Conservation (phyloP, 768 basidiomycete genomes). For the Mycena leptocephala region DNA sequence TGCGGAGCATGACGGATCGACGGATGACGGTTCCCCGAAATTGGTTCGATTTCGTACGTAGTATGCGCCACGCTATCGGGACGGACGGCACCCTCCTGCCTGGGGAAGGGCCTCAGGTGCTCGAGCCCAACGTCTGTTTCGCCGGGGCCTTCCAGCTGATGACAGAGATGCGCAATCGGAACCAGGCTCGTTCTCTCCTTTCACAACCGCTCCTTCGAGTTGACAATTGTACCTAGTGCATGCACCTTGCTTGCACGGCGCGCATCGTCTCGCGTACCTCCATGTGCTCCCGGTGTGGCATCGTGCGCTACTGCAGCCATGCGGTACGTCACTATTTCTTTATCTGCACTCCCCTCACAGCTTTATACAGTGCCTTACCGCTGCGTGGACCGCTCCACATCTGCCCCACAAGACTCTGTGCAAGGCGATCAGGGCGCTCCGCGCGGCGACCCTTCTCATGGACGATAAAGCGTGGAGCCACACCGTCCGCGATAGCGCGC, state of each 20-base stretch:
- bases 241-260: conserved; percentile 7
- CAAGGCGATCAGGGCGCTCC: conserved; percentile 16
- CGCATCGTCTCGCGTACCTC: conserved; percentile 1
- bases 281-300: conserved; percentile 13
- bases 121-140: neutral
- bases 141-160: conserved; percentile 2
- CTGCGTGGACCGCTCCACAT: conserved; percentile 18
- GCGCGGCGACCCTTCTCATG: conserved; percentile 2
- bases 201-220: neutral
- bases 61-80: neutral
- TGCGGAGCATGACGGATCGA: neutral
- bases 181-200: conserved; percentile 12
- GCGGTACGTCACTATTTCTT: neutral
- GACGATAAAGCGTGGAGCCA: conserved; percentile 15
- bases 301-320: conserved; percentile 21
- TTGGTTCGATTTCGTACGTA: conserved; percentile 16
- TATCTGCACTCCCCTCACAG: neutral
- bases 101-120: neutral
- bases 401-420: conserved; percentile 20
- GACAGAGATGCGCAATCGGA: conserved; percentile 21
- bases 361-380: conserved; percentile 5
- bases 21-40: conserved; percentile 3
- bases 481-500: conserved; percentile 11
- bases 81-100: conserved; percentile 11
- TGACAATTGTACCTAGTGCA: neutral